Percentiles rank a stretch among this genome's conserved stretches.
Conservation (phyloP, 495 filamentous ascomycete genomes). For the Lindgomyces ingoldianus region DNA sequence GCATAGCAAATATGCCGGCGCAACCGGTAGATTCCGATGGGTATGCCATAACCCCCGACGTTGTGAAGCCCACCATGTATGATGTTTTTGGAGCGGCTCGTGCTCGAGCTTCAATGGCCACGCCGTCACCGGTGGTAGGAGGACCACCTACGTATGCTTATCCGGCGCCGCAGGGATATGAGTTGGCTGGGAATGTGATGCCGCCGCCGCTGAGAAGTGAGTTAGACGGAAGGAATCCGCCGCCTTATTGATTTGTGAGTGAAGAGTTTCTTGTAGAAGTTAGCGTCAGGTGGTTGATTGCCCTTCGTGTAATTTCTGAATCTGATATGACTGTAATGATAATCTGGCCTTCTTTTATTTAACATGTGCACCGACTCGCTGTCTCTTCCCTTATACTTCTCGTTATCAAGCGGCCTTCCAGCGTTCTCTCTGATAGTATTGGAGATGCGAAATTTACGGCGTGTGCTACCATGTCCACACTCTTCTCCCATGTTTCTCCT, state of each 20-base stretch:
- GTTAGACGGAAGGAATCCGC: conserved; percentile 3
- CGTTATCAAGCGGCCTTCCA: not conserved
- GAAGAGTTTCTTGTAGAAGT: not conserved
- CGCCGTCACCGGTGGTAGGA: not conserved
- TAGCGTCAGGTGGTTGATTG: conserved; percentile 6
- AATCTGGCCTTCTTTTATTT: not conserved
- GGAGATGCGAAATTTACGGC: not conserved
- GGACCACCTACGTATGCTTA: conserved; percentile 1
- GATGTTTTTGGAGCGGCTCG: conserved; percentile 6
- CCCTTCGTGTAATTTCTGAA: not conserved
- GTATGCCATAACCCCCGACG: conserved; percentile 1
- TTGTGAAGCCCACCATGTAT: conserved; percentile 7
- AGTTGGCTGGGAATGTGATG: conserved; percentile 1
- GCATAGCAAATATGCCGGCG: conserved; percentile 3
- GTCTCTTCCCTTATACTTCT: not conserved
- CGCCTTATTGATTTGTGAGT: conserved; percentile 2
- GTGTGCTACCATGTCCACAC: not conserved
- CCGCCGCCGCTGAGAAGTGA: not conserved
- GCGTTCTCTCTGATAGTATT: not conserved
- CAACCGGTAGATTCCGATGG: conserved; percentile 4
- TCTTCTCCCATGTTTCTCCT: too few relatives aligned
- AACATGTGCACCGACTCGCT: not conserved
- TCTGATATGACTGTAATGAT: conserved; percentile 3
- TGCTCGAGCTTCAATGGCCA: conserved; percentile 2
- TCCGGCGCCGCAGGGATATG: conserved; percentile 1